A percentile compares a stretch with the other conserved stretches of the same genome.
Evolutionary conservation across 306 rosid species (phyloP).

Genomic region (Corylus avellana): DNA sequence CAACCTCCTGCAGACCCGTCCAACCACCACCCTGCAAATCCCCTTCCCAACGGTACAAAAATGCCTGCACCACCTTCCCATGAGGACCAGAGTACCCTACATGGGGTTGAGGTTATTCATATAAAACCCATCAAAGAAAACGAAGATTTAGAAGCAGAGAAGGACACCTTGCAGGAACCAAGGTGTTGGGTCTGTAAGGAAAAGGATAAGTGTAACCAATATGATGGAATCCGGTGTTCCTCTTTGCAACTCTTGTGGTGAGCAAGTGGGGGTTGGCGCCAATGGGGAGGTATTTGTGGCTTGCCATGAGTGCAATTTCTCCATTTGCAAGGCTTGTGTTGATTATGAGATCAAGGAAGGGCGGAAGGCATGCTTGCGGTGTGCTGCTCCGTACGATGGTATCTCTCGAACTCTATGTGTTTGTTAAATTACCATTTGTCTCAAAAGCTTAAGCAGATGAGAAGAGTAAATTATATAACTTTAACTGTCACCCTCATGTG

Average conservation of each 20-base stretch:
- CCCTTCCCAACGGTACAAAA: constrained; percentile 30
- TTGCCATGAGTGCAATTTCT: constrained; percentile 79
- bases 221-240: constrained; percentile 90
- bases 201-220: constrained; percentile 25
- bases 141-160: constrained; percentile 30
- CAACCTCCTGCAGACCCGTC: constrained; percentile 60
- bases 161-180: not conserved
- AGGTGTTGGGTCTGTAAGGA: constrained; percentile 28
- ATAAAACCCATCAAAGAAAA: constrained; percentile 42
- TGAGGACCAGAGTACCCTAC: constrained; percentile 11
- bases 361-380: constrained; percentile 71
- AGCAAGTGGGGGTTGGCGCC: constrained; percentile 64
- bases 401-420: constrained; percentile 7
- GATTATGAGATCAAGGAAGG: constrained; percentile 75
- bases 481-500: too few species aligned
- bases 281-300: constrained; percentile 81
- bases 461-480: too few species aligned
- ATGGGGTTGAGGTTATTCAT: constrained; percentile 37
- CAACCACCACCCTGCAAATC: constrained; percentile 40
- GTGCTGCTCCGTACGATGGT: constrained; percentile 75
- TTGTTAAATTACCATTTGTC: too few species aligned
- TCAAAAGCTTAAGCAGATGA: too few species aligned
- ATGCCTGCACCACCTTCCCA: constrained; percentile 27
- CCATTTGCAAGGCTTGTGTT: constrained; percentile 81
- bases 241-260: constrained; percentile 82